These are phyloP conservation scores for Saccharomycopsis sp. DNA, from an alignment of 805 yeast species.

Conservation along the genomic window DNA sequence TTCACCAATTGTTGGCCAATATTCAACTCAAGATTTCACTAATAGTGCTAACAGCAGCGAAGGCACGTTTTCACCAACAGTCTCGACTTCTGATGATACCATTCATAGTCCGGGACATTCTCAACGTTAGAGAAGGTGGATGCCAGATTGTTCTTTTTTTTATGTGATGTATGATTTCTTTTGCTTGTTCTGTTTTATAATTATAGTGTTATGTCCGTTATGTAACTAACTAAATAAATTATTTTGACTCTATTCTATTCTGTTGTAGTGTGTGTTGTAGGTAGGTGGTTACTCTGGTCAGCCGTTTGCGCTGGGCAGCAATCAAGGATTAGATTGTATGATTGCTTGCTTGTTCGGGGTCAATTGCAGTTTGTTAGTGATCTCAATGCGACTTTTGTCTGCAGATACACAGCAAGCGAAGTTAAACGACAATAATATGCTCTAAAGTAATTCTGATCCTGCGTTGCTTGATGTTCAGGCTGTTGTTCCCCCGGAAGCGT, in stretches of 20 bases:
- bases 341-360: no score
- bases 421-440: no score
- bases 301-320: no score
- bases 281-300: not conserved
- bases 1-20: conserved; percentile 6
- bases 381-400: no score
- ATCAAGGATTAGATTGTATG: no score
- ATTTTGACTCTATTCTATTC: not conserved
- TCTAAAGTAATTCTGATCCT: no score
- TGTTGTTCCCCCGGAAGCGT: no score
- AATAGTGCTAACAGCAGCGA: conserved; percentile 1
- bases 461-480: no score
- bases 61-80: conserved; percentile 14
- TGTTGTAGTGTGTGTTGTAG: not conserved
- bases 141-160: not conserved
- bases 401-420: no score
- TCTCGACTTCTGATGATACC: conserved; percentile 12
- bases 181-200: not conserved
- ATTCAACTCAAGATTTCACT: conserved; percentile 3
- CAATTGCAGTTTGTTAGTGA: no score
- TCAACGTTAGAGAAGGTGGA: conserved; percentile 3
- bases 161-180: not conserved
- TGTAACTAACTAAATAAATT: not conserved
- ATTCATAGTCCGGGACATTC: conserved; percentile 17
- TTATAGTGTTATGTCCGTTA: not conserved